Evolutionary conservation across 495 filamentous ascomycete species (phyloP).

Genomic region (Annulohypoxylon nitens): DNA sequence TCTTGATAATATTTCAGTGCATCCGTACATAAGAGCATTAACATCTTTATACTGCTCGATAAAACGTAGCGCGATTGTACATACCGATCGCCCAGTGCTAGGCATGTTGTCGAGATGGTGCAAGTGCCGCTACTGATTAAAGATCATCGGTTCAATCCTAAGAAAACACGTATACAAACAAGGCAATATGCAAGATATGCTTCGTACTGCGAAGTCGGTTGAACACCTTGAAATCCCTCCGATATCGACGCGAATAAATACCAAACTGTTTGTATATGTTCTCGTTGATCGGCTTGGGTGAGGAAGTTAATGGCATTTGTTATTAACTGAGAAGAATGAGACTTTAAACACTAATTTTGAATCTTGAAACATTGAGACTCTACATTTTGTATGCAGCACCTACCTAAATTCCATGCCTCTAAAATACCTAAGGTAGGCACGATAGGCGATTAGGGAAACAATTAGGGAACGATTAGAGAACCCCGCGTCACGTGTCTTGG

Average conservation of each 20-base stretch:
- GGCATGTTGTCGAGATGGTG: neutral
- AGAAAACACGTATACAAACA: neutral
- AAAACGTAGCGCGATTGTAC: neutral
- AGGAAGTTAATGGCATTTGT: neutral
- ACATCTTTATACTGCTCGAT: neutral
- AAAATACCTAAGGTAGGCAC: neutral
- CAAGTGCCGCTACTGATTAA: neutral
- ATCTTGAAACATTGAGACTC: neutral
- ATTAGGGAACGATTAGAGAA: neutral
- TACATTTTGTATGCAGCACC: neutral
- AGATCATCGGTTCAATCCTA: neutral
- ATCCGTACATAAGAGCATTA: neutral
- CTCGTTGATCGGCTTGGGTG: neutral
- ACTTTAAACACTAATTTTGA: neutral
- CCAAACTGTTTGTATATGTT: neutral
- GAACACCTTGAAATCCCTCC: neutral
- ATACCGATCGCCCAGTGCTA: neutral
- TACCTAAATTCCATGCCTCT: neutral
- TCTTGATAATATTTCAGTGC: neutral
- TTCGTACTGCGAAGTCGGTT: slow-evolving; percentile 1
- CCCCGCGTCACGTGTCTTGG: slow-evolving; percentile 40
- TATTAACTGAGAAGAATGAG: neutral
- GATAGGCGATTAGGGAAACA: no score
- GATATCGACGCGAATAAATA: neutral
- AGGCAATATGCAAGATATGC: neutral